These are phyloP conservation scores for Hortiboletus flavorubellus DNA, from an alignment of 768 basidiomycete species.

Conservation along the genomic window DNA sequence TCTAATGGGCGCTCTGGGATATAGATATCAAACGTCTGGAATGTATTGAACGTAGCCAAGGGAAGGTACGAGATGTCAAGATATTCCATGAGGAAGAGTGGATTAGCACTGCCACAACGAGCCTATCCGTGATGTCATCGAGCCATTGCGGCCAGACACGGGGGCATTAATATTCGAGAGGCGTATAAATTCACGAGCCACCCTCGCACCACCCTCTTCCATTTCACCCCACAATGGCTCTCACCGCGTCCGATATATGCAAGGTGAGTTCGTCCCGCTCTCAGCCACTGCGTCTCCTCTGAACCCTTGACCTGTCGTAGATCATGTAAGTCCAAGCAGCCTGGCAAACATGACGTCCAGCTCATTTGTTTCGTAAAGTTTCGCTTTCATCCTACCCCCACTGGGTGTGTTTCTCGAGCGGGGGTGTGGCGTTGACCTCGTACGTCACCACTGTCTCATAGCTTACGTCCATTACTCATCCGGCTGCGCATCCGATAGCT, in stretches of 20 bases:
- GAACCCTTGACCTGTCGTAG: slow-evolving; percentile 25
- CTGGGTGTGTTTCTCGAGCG: slow-evolving; percentile 87
- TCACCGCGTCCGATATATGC: slow-evolving; percentile 73
- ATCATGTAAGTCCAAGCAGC: slow-evolving; percentile 38
- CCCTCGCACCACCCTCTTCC: not conserved
- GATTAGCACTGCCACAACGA: slow-evolving; percentile 12
- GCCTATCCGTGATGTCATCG: slow-evolving; percentile 26
- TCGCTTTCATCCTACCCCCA: slow-evolving; percentile 76
- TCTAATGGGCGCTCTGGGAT: slow-evolving; percentile 24
- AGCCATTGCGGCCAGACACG: no score
- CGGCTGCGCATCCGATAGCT: slow-evolving; percentile 16
- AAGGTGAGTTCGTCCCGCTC: slow-evolving; percentile 46
- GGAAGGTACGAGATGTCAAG: slow-evolving; percentile 37
- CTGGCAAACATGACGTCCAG: not conserved
- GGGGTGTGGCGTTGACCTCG: slow-evolving; percentile 75
- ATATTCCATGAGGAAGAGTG: slow-evolving; percentile 1
- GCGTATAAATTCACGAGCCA: slow-evolving; percentile 14
- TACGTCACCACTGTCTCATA: slow-evolving; percentile 34
- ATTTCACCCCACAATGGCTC: slow-evolving; percentile 46
- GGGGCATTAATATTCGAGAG: no score
- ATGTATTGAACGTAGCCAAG: slow-evolving; percentile 23
- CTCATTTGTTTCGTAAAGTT: slow-evolving; percentile 33
- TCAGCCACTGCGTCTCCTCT: not conserved
- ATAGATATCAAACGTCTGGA: slow-evolving; percentile 57
- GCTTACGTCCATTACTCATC: not conserved